Percentiles rank a stretch among this genome's conserved stretches.
Conservation (phyloP, 108 stramenopile species). For the Cyclotella sp. region DNA sequence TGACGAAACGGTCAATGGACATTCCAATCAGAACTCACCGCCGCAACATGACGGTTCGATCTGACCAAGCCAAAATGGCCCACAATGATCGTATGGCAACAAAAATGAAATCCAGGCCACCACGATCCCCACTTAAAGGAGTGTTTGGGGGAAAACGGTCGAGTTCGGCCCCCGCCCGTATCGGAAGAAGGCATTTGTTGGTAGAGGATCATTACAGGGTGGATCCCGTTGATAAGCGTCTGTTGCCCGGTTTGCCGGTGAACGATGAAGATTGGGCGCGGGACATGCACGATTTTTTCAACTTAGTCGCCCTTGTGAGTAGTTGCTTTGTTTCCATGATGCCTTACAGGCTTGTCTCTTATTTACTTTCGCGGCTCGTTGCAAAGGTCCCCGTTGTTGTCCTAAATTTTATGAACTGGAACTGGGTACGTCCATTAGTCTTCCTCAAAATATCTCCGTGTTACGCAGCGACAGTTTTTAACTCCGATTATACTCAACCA, state of each 20-base stretch:
- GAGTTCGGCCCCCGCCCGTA: constrained; percentile 40
- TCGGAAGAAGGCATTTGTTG: constrained; percentile 32
- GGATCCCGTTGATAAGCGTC: constrained; percentile 51
- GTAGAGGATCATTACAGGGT: constrained; percentile 80
- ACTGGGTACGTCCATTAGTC: constrained; percentile 45
- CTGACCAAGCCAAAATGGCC: not conserved
- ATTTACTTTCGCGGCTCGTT: too few species aligned
- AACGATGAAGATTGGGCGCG: constrained; percentile 75
- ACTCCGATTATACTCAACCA: not conserved
- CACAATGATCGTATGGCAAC: not conserved
- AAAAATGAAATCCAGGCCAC: not conserved
- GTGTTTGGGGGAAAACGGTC: constrained; percentile 28
- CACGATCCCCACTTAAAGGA: constrained; percentile 16
- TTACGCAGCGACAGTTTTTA: not conserved
- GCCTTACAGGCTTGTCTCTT: not conserved
- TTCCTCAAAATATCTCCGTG: not conserved
- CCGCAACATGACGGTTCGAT: constrained; percentile 15
- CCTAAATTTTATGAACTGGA: constrained; percentile 88
- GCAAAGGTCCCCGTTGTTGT: constrained; percentile 70
- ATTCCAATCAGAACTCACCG: constrained; percentile 27
- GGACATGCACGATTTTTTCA: constrained; percentile 89
- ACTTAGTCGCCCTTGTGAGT: constrained; percentile 76
- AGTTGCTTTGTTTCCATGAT: not conserved
- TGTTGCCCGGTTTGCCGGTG: constrained; percentile 80
- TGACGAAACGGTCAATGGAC: constrained; percentile 14